These are phyloP conservation scores for Colletotrichum sp. DNA, from an alignment of 2,329 filamentous ascomycete species.

Conservation along the genomic window DNA sequence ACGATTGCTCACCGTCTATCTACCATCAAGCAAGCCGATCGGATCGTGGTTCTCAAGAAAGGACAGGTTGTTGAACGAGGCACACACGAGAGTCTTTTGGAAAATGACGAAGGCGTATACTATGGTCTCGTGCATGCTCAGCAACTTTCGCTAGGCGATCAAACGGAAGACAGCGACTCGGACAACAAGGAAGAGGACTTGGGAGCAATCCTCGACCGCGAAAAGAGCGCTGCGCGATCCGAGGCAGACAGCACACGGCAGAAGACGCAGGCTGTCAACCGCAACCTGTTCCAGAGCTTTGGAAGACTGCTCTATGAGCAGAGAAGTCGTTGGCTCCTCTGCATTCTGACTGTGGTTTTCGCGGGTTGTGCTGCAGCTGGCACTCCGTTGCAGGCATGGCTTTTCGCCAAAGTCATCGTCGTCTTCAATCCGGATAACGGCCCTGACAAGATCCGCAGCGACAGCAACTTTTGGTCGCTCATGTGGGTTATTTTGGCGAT, in stretches of 20 bases:
- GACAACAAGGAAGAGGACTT: constrained; percentile 46
- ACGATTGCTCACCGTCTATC: constrained; percentile 78
- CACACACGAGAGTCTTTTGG: constrained; percentile 74
- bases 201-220: constrained; percentile 41
- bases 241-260: constrained; percentile 31
- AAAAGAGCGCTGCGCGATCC: constrained; percentile 50
- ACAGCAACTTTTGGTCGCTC: constrained; percentile 66
- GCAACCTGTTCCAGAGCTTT: constrained; percentile 57
- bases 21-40: constrained; percentile 78
- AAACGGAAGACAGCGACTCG: constrained; percentile 40
- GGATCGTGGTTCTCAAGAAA: constrained; percentile 77
- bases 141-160: constrained; percentile 58
- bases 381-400: constrained; percentile 57
- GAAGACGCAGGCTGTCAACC: constrained; percentile 40
- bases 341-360: constrained; percentile 53
- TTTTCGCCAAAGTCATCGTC: constrained; percentile 59
- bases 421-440: constrained; percentile 47
- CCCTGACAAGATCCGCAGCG: constrained; percentile 36
- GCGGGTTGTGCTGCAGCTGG: constrained; percentile 48
- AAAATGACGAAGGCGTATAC: constrained; percentile 67
- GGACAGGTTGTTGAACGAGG: constrained; percentile 77
- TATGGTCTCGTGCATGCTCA: constrained; percentile 70
- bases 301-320: constrained; percentile 64
- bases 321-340: constrained; percentile 53
- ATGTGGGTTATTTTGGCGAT: constrained; percentile 69